These are phyloP conservation scores for Nothophytophthora sp. DNA, from an alignment of 352 stramenopile genomes.

Conservation along the genomic window DNA sequence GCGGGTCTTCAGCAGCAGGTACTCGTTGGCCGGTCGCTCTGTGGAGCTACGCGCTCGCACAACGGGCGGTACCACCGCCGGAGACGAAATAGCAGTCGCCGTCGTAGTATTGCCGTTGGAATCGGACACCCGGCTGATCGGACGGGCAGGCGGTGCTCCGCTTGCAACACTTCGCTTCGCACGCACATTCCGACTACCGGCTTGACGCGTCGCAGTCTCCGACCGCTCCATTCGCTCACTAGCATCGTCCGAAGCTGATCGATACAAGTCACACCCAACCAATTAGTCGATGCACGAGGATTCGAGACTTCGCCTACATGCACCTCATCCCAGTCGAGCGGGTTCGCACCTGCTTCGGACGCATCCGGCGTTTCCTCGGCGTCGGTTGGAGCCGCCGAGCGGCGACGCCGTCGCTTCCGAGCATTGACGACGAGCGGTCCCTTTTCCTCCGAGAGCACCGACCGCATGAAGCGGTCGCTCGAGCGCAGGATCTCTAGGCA, in stretches of 20 bases:
- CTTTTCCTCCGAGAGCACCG: constrained; percentile 28
- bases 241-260: constrained; percentile 10
- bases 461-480: constrained; percentile 31
- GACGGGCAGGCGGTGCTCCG: constrained; percentile 1
- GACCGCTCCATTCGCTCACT: background rate
- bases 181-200: background rate
- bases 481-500: constrained; percentile 25
- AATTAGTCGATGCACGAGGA: too few relatives aligned
- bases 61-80: background rate
- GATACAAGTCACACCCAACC: background rate
- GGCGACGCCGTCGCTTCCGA: constrained; percentile 11
- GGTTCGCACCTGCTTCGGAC: constrained; percentile 7
- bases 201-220: background rate
- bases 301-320: background rate
- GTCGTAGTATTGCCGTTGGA: background rate
- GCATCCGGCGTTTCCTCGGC: constrained; percentile 2
- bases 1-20: constrained; percentile 8
- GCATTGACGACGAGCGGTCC: constrained; percentile 1
- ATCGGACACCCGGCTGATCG: background rate
- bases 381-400: constrained; percentile 3
- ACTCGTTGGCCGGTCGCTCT: constrained; percentile 15
- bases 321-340: too few relatives aligned
- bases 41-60: too few relatives aligned
- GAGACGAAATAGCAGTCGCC: background rate
- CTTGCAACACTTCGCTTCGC: constrained; percentile 1